Evolutionary conservation across 192 early-diverging fungal genomes (phyloP), one percentile per base, ranked within the genome.

Genomic region (Rhizoclosmatium globosum): DNA sequence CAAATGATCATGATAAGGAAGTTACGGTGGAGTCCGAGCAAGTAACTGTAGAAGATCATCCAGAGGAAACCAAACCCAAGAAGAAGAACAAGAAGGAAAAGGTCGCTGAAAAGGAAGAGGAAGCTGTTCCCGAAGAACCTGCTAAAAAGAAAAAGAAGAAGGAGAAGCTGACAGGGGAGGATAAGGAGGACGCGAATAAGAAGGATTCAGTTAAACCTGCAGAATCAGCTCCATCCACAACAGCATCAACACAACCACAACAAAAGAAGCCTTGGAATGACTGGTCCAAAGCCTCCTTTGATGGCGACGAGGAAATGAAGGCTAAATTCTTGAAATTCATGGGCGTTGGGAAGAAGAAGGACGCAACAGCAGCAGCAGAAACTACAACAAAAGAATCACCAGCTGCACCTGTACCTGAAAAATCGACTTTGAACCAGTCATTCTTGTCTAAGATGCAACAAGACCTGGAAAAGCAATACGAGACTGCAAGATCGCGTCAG

Each of bases 131-230:
- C 6, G 4, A 3, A 47, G 53, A 68, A 2, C 75, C 79, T n/a
- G 86, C 83, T 59, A 82, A 82, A 19, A 85, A 85, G 62, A 23
- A 85, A 21, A 23, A 85, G 31, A 85, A 88, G 80, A 80, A 89
- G 79, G 87, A 86, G 59, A 83, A 88, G 41, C 78, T 77, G 31
- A 79, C 84, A 64, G 83, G 76, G 39, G 66, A 57, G 47, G 44
- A 13, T 6, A 43, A 72, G 45, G 44, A 68, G 43, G 67, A 68
- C 9, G 44, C 6, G 7, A 21, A 43, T 44, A 44, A 46, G 43
- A 19, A 46, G 43, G 67, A 46, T 42, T 42, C 23, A 38, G 62
- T 4, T 11, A 64, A 41, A 64, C 4, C 6, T 64, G 7, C 23
- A 64, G n/a, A 64, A 4, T 4, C 4, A 64, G 39, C 21, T 4